These are phyloP conservation scores for Pseudophaeomoniella oleicola DNA, from an alignment of 2,329 filamentous ascomycete genomes.

Conservation along the genomic window DNA sequence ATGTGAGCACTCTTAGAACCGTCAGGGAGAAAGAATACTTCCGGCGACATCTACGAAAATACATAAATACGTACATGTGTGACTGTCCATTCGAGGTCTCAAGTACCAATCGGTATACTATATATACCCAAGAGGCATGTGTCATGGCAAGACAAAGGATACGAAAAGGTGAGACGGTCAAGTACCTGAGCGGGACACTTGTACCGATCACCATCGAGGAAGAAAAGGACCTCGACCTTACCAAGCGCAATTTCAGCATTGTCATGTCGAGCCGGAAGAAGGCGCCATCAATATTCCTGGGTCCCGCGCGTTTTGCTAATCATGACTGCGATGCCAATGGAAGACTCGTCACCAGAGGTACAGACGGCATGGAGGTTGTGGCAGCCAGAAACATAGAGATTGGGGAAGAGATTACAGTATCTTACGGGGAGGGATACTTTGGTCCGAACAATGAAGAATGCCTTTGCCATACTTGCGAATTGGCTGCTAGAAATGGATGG, in stretches of 20 bases:
- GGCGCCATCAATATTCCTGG: conserved; percentile 80
- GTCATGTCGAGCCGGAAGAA: conserved; percentile 89
- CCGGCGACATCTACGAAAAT: conserved; percentile 68
- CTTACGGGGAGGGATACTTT: conserved; percentile 92
- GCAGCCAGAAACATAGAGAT: conserved; percentile 67
- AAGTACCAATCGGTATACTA: conserved; percentile 87
- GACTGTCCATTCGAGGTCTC: conserved; percentile 93
- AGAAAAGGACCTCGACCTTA: conserved; percentile 63
- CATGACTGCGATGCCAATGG: conserved; percentile 94
- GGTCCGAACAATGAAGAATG: conserved; percentile 91
- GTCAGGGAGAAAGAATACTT: conserved; percentile 79
- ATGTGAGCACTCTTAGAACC: conserved; percentile 51
- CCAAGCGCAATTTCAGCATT: conserved; percentile 90
- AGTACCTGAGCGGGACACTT: conserved; percentile 80
- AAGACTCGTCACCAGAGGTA: conserved; percentile 66
- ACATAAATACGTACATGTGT: conserved; percentile 81
- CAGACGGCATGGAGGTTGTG: conserved; percentile 80
- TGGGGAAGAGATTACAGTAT: conserved; percentile 93
- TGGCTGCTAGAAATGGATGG: conserved; percentile 68
- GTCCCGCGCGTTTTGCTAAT: conserved; percentile 90
- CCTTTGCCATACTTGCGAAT: conserved; percentile 77
- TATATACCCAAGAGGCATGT: conserved; percentile 75
- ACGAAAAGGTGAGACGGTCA: conserved; percentile 69
- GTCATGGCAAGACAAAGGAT: conserved; percentile 70
- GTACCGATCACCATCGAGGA: conserved; percentile 87